These are phyloP conservation scores for Podospora conica DNA, from an alignment of 495 filamentous ascomycete species.

Conservation along the genomic window DNA sequence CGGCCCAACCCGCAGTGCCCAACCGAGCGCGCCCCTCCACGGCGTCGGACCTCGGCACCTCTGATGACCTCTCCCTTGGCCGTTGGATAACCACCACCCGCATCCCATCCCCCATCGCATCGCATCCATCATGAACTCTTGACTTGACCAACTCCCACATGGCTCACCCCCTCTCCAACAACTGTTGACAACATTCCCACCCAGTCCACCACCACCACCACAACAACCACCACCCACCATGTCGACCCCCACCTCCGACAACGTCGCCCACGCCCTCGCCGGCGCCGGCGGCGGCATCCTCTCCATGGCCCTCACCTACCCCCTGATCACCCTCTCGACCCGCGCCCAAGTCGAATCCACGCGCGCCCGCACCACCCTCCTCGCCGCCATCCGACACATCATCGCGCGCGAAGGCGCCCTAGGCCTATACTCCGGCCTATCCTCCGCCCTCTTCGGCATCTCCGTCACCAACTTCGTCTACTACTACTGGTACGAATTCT, in stretches of 20 bases:
- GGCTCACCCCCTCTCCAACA: not conserved
- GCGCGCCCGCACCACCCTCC: conserved; percentile 73
- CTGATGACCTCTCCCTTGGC: not conserved
- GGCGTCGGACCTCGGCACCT: conserved; percentile 9
- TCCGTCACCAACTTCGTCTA: conserved; percentile 99
- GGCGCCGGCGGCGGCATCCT: conserved; percentile 88
- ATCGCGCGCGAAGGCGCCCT: conserved; percentile 81
- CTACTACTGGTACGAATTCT: conserved; percentile 99
- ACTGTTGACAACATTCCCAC: not conserved
- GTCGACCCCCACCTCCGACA: conserved; percentile 54
- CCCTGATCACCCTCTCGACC: conserved; percentile 94
- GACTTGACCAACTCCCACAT: not conserved
- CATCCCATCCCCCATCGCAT: not conserved
- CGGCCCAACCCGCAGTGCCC: conserved; percentile 1
- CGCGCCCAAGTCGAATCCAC: conserved; percentile 97
- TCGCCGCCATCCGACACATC: conserved; percentile 77
- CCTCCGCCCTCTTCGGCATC: conserved; percentile 92
- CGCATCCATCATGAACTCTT: not conserved
- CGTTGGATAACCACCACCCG: not conserved
- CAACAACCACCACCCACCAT: conserved; percentile 17
- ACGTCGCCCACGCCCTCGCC: conserved; percentile 82
- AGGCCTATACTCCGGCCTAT: conserved; percentile 84
- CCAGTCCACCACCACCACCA: not conserved
- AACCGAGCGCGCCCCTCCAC: conserved; percentile 3
- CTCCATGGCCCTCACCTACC: conserved; percentile 95